These are phyloP conservation scores for Cornus suecica DNA, from an alignment of 148 eudicot genomes.

Conservation along the genomic window DNA sequence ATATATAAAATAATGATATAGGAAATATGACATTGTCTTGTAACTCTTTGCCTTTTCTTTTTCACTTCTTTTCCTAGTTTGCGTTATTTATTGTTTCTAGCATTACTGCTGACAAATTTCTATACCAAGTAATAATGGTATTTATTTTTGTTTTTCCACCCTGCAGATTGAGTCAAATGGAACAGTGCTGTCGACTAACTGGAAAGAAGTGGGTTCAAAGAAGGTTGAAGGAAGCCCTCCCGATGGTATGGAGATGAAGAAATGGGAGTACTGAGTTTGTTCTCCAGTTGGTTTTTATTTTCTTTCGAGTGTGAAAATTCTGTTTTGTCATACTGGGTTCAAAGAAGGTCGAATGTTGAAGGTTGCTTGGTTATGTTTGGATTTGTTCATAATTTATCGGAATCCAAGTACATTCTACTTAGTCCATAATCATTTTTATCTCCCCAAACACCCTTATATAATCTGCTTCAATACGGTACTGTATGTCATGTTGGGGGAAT, in stretches of 20 bases:
- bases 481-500: too few species aligned
- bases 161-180: slow-evolving; percentile 69
- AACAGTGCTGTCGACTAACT: slow-evolving; percentile 69
- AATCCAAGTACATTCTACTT: too few species aligned
- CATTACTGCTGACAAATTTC: neutral
- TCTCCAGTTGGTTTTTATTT: too few species aligned
- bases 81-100: neutral
- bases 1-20: too few species aligned
- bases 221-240: slow-evolving; percentile 66
- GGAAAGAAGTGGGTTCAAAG: slow-evolving; percentile 69
- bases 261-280: slow-evolving; percentile 46
- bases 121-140: neutral
- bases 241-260: slow-evolving; percentile 72
- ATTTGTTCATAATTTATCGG: neutral
- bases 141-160: neutral
- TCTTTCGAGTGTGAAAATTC: too few species aligned
- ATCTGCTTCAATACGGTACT: too few species aligned
- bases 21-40: too few species aligned
- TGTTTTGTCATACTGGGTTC: too few species aligned
- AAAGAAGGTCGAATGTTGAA: too few species aligned
- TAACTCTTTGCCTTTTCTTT: too few species aligned
- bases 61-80: too few species aligned
- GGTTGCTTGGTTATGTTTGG: neutral
- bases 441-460: neutral
- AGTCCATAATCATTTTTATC: too few species aligned